Evolutionary conservation across 306 rosid species (phyloP).

Genomic region (Bauhinia variegata): DNA sequence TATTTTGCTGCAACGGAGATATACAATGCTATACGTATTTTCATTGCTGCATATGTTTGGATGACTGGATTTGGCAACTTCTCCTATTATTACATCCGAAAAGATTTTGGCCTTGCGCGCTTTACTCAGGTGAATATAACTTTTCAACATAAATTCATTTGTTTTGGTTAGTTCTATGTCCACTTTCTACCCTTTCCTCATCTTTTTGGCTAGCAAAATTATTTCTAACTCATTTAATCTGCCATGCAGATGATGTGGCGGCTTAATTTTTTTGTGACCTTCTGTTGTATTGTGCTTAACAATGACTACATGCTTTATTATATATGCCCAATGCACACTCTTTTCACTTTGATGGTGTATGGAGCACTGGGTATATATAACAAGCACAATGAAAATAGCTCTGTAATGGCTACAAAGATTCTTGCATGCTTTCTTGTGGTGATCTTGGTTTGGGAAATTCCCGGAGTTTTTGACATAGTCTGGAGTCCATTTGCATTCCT

Average conservation of each 20-base stretch:
- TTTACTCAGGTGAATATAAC: conserved; percentile 79
- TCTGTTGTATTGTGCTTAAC: conserved; percentile 91
- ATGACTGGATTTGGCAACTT: conserved; percentile 99
- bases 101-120: conserved; percentile 92
- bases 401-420: conserved; percentile 83
- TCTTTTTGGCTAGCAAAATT: not conserved
- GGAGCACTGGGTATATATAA: conserved; percentile 91
- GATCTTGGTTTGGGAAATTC: conserved; percentile 92
- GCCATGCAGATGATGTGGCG: conserved; percentile 98
- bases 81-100: conserved; percentile 90
- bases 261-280: conserved; percentile 84
- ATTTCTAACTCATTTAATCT: conserved; percentile 23
- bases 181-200: conserved; percentile 1
- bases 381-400: conserved; percentile 83
- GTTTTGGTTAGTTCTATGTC: not conserved
- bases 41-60: conserved; percentile 99
- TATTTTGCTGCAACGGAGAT: conserved; percentile 97
- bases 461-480: conserved; percentile 80
- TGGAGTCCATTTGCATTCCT: conserved; percentile 80
- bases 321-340: conserved; percentile 99
- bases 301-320: conserved; percentile 95
- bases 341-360: conserved; percentile 96
- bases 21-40: conserved; percentile 91
- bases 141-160: conserved; percentile 11
- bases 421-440: conserved; percentile 88